phyloP scores from a whole-genome alignment of 805 yeast genomes.

The Saccharomyces mikatae region DNA sequence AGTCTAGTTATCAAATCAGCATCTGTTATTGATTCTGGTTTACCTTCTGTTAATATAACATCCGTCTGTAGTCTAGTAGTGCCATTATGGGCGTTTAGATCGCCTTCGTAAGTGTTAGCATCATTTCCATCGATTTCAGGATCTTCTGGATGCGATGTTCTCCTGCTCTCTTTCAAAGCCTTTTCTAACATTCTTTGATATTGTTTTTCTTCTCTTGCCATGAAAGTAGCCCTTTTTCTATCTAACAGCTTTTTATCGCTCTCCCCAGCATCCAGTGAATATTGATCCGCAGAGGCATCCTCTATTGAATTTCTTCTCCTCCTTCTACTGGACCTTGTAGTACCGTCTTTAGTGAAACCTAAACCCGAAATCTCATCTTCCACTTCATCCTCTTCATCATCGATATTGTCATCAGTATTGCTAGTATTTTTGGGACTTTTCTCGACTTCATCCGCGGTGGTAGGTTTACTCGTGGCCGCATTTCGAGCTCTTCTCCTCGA shows the following conservation, averaged over 20 bases:
- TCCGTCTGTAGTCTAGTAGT: conserved; percentile 4
- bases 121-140: conserved; percentile 4
- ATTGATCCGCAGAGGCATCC: conserved; percentile 3
- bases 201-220: conserved; percentile 38
- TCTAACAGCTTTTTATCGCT: conserved; percentile 24
- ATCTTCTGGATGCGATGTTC: conserved; percentile 26
- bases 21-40: conserved; percentile 1
- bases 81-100: neutral
- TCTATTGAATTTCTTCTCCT: conserved; percentile 2
- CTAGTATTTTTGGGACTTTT: conserved; percentile 1
- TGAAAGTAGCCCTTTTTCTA: conserved; percentile 33
- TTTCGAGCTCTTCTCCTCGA: conserved; percentile 20
- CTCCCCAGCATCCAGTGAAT: conserved; percentile 9
- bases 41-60: conserved; percentile 4
- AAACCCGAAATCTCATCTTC: conserved; percentile 3
- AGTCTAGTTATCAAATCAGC: conserved; percentile 1
- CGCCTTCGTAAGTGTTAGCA: conserved; percentile 7
- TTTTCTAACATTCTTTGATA: conserved; percentile 36
- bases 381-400: neutral
- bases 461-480: conserved; percentile 3
- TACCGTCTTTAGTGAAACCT: conserved; percentile 3
- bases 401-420: neutral
- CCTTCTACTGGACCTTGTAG: conserved; percentile 8
- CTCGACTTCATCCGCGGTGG: neutral
- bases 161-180: conserved; percentile 35